Percentiles rank a stretch among this genome's conserved stretches.
Conservation (phyloP, 2,329 filamentous ascomycete genomes). For the Alternaria infectoria region DNA sequence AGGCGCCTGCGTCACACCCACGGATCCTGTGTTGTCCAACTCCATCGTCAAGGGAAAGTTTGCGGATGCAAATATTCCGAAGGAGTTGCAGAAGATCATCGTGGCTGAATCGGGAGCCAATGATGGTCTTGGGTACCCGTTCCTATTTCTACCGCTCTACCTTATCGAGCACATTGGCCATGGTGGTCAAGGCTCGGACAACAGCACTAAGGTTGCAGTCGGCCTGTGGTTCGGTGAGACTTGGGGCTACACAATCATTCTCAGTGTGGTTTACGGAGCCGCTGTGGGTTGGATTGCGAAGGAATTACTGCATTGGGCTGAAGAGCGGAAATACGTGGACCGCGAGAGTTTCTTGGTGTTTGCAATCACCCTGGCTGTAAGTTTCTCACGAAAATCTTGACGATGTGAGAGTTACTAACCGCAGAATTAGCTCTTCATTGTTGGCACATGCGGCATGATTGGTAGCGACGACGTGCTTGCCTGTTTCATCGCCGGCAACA, state of each 20-base stretch:
- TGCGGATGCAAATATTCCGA: conserved; percentile 87
- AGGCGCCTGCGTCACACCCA: conserved; percentile 88
- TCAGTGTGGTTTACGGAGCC: conserved; percentile 79
- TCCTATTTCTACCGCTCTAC: conserved; percentile 84
- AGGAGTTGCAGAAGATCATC: conserved; percentile 73
- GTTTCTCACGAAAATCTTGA: conserved; percentile 26
- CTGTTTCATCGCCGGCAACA: conserved; percentile 90
- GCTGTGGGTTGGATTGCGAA: conserved; percentile 82
- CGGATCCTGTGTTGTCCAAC: conserved; percentile 85
- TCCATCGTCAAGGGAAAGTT: conserved; percentile 94
- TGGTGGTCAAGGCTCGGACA: conserved; percentile 55
- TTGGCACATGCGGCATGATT: conserved; percentile 84
- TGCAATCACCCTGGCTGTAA: conserved; percentile 77
- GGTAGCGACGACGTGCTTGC: conserved; percentile 90
- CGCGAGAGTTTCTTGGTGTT: conserved; percentile 88
- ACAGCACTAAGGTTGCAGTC: conserved; percentile 70
- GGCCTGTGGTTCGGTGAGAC: conserved; percentile 85
- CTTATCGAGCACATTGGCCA: conserved; percentile 76
- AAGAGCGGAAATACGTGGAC: conserved; percentile 81
- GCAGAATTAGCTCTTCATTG: conserved; percentile 71
- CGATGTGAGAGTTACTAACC: neutral
- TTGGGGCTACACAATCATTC: conserved; percentile 79
- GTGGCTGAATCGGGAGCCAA: conserved; percentile 81
- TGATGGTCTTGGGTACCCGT: conserved; percentile 87
- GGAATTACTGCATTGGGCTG: conserved; percentile 81